Evolutionary conservation across 1,284 basidiomycete genomes (phyloP), one percentile per base, ranked within the genome.

Genomic region (Grifola frondosa): DNA sequence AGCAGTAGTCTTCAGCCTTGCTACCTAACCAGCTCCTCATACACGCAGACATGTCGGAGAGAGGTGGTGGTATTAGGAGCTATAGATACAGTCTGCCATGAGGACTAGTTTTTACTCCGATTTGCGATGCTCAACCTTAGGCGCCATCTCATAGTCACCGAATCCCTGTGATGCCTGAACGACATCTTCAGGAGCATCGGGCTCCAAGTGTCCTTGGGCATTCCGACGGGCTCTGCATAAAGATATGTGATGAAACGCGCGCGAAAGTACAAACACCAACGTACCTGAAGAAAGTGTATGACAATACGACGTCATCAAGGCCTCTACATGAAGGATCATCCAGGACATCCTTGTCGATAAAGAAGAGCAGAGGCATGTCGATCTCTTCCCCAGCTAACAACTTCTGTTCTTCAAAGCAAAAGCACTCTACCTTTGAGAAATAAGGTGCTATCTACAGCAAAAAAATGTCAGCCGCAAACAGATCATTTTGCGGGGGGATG

Each of bases 391-490:
- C 88, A 0, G 96, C 95, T 17, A 97, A 73, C 15, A 99, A 79
- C 58, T 88, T 91, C 67, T 99, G 97, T 65, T 99, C 97, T 66
- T 99, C 97, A 57, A 99, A 99, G 69, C 97, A 99, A 74, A 99
- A 99, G 58, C 97, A 99, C 67, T 99, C 97, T 7, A 99, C 94
- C 71, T 99, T 99, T 44, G 95, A 92, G 63, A 99, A 99, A 67
- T 98, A 99, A 0, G 96, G 94, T 6, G 97, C 97, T 55, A 98
- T 82, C 92, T 97, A 61, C 19, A 8, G 5, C 13, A 12, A n/a
- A 9, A 6, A 15, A 10, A 11, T 6, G 9, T 42, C 40, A 40
- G 25, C 21, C 12, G n/a, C 16, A 20, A 10, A 44, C n/a, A 38
- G 6, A 13, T n/a, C 13, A 34, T 12, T 15, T 35, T 22, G 2